These are phyloP conservation scores for Cryphonectria parasitica DNA, from an alignment of 2,329 filamentous ascomycete species.

Conservation along the genomic window DNA sequence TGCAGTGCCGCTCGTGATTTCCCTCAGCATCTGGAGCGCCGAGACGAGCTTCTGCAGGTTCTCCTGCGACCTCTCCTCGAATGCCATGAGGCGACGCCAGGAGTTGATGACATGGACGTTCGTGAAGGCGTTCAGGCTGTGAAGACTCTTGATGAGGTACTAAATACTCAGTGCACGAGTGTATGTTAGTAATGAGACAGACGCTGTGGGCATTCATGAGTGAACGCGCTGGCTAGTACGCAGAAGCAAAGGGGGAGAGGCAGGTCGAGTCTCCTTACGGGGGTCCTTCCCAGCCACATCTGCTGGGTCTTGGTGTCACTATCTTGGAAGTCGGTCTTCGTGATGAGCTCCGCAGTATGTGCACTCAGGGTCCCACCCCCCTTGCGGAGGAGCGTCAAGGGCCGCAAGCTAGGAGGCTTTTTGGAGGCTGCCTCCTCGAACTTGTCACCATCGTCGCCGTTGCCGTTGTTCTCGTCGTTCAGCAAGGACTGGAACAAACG, in stretches of 20 bases:
- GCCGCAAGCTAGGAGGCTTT: background rate
- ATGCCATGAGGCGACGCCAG: constrained; percentile 13
- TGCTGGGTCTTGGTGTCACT: constrained; percentile 16
- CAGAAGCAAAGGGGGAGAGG: too few relatives aligned
- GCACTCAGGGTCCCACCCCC: constrained; percentile 23
- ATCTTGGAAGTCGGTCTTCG: background rate
- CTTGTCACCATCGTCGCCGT: background rate
- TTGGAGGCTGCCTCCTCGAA: background rate
- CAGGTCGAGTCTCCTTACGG: background rate
- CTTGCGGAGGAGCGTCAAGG: constrained; percentile 3
- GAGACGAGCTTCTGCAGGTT: constrained; percentile 23
- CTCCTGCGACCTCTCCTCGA: constrained; percentile 8
- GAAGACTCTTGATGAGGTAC: constrained; percentile 11
- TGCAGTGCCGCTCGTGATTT: constrained; percentile 1
- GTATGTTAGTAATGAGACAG: background rate
- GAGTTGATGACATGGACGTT: background rate
- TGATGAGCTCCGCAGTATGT: constrained; percentile 21
- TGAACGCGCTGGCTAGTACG: too few relatives aligned
- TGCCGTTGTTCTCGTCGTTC: background rate
- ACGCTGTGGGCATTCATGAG: background rate
- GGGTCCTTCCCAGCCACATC: constrained; percentile 25
- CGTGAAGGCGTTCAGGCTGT: constrained; percentile 8
- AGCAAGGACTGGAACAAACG: constrained; percentile 9
- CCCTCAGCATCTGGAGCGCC: constrained; percentile 16
- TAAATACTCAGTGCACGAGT: background rate